Percentiles rank a stretch among this genome's conserved stretches.
These are phyloP conservation scores for Anthoceros angustus DNA, from an alignment of 225 moss, liverwort and hornwort species.

Conservation along the genomic window DNA sequence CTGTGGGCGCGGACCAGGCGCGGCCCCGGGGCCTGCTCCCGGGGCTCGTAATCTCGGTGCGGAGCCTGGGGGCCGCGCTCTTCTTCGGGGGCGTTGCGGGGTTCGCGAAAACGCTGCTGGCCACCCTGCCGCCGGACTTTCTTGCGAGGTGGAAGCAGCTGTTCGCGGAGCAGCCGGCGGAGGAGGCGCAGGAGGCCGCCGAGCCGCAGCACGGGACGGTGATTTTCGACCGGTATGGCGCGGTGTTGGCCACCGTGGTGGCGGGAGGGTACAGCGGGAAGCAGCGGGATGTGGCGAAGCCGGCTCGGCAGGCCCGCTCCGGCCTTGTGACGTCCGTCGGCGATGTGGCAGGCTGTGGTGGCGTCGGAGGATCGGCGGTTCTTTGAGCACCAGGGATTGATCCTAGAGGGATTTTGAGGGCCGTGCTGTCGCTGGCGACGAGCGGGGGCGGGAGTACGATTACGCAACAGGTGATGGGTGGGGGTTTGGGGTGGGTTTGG, in stretches of 20 bases:
- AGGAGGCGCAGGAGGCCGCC: constrained; percentile 24
- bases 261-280: constrained; percentile 31
- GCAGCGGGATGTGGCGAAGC: constrained; percentile 12
- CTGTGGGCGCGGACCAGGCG: not conserved
- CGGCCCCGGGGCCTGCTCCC: not conserved
- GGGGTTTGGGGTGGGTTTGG: not conserved
- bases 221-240: constrained; percentile 73
- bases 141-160: constrained; percentile 54
- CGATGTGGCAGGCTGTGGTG: constrained; percentile 96
- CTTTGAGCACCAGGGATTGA: constrained; percentile 82
- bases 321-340: constrained; percentile 54
- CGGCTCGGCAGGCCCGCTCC: constrained; percentile 21
- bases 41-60: constrained; percentile 21
- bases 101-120: constrained; percentile 26
- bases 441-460: constrained; percentile 95
- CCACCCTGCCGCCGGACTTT: constrained; percentile 64
- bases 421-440: constrained; percentile 47
- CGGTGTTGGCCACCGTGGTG: constrained; percentile 60
- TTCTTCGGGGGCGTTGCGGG: constrained; percentile 65
- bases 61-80: constrained; percentile 43
- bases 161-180: constrained; percentile 37
- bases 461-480: constrained; percentile 70
- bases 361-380: constrained; percentile 93
- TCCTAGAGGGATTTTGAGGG: constrained; percentile 64
- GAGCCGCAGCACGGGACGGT: constrained; percentile 42